Base-by-base conservation (phyloP, 768 basidiomycete genomes). In the Mycena maculata region DNA sequence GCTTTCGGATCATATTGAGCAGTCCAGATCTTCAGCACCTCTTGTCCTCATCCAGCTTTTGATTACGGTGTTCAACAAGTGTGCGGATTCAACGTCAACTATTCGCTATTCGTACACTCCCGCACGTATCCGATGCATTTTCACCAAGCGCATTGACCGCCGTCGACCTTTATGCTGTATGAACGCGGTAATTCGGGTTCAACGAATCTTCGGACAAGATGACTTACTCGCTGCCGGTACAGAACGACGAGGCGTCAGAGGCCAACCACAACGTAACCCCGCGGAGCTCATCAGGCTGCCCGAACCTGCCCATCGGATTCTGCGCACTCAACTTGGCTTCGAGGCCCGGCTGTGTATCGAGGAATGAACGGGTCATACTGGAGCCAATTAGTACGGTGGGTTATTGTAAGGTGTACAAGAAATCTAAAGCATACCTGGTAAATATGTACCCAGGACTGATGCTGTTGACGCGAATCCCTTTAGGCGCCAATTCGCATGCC, bases 391-490 rank as follows among this genome's bases (percentile, higher is more conserved):
- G 23, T 1, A 42, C 18, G 28, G 28, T n/a, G n/a, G n/a, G n/a
- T n/a, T n/a, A 11, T 55, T 61, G 15, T n/a, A n/a, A n/a, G 52
- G 16, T 22, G 6, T 9, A 30, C 25, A 22, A 13, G 15, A 27
- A 22, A 38, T 23, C 23, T 25, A 33, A 54, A 22, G 44, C 39
- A 58, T 44, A 89, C 89, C 81, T 81, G 1, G 90, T 92, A 71
- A 89, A 89, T 36, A 92, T 90, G 70, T 90, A 87, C 25, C 92
- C 92, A 0, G 91, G 92, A 55, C 89, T 91, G 62, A 93, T 79
- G 4, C 86, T 80, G 74, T 93, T 93, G 66, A 92, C 91, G 4
- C 92, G 83, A 53, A 93, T 92, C 3, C 81, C 77, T 71, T 88
- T 80, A n/a, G 77, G 77, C 4, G 90, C 91, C 2, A 93, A 84